phyloP scores from a whole-genome alignment of 805 yeast genomes.

The Candida adriatica region DNA sequence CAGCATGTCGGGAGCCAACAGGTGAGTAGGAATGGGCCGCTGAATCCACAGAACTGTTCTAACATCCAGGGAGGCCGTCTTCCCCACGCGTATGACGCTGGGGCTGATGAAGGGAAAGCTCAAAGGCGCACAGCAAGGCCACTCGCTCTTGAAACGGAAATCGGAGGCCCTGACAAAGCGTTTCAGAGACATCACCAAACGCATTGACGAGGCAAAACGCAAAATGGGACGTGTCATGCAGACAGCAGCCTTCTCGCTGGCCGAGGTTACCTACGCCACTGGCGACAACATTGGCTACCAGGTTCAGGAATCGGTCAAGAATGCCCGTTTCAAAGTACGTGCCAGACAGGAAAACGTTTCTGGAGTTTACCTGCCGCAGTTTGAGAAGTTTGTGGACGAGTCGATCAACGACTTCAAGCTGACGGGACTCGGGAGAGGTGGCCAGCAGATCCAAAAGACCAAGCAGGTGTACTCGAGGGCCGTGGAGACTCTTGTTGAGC shows the following conservation, averaged over 20 bases:
- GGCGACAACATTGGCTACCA: constrained; percentile 95
- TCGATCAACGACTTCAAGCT: constrained; percentile 88
- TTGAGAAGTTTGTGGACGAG: constrained; percentile 78
- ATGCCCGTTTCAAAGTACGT: constrained; percentile 83
- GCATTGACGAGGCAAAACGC: constrained; percentile 80
- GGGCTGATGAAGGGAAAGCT: constrained; percentile 91
- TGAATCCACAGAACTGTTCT: background rate
- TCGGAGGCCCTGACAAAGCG: constrained; percentile 96
- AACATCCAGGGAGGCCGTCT: constrained; percentile 75
- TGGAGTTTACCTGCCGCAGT: constrained; percentile 91
- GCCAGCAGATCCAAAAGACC: constrained; percentile 95
- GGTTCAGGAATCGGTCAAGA: constrained; percentile 88
- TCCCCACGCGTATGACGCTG: constrained; percentile 96
- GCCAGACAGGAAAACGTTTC: constrained; percentile 95
- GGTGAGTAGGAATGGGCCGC: too few species aligned
- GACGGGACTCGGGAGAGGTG: constrained; percentile 98
- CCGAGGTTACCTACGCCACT: constrained; percentile 95
- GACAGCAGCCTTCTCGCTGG: constrained; percentile 93
- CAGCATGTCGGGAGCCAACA: constrained; percentile 2
- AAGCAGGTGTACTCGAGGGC: constrained; percentile 90
- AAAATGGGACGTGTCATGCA: constrained; percentile 99
- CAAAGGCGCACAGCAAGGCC: constrained; percentile 97
- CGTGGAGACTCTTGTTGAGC: constrained; percentile 93
- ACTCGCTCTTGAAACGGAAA: constrained; percentile 85
- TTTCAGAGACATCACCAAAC: constrained; percentile 88